Conservation (phyloP, 768 basidiomycete species). For the Russula dissimulans region DNA sequence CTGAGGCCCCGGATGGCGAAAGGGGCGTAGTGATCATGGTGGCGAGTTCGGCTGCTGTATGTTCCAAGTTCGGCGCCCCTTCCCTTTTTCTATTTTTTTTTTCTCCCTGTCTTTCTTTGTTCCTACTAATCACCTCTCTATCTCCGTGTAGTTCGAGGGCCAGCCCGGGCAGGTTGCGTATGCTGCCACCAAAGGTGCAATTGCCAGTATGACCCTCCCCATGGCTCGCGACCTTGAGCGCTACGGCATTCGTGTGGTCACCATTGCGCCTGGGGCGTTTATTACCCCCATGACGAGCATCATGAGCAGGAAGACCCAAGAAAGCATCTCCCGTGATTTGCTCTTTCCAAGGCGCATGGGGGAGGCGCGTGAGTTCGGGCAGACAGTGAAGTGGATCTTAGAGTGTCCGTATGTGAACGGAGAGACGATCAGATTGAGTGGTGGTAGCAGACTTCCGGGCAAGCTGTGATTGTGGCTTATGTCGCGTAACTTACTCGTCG, state of each 20-base stretch:
- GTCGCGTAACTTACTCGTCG: not conserved
- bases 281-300: conserved; percentile 30
- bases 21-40: conserved; percentile 51
- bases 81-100: not conserved
- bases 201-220: conserved; percentile 49
- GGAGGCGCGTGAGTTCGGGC: conserved; percentile 25
- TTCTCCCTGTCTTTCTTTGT: not conserved
- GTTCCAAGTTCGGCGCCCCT: not conserved
- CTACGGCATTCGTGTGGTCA: conserved; percentile 44
- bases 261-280: conserved; percentile 50
- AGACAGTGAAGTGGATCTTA: conserved; percentile 25
- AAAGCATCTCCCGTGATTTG: conserved; percentile 19
- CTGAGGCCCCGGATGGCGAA: conserved; percentile 42
- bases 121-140: not conserved
- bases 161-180: conserved; percentile 52
- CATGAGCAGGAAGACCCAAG: conserved; percentile 24
- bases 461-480: conserved; percentile 15
- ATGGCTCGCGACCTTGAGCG: conserved; percentile 50
- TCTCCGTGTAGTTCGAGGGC: conserved; percentile 37
- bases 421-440: conserved; percentile 24
- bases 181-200: conserved; percentile 46
- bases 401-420: conserved; percentile 30
- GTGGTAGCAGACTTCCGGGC: conserved; percentile 20
- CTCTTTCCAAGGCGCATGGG: conserved; percentile 32
- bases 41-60: conserved; percentile 41